Evolutionary conservation across 495 filamentous ascomycete species (phyloP).

Genomic region (Penicillium herquei): DNA sequence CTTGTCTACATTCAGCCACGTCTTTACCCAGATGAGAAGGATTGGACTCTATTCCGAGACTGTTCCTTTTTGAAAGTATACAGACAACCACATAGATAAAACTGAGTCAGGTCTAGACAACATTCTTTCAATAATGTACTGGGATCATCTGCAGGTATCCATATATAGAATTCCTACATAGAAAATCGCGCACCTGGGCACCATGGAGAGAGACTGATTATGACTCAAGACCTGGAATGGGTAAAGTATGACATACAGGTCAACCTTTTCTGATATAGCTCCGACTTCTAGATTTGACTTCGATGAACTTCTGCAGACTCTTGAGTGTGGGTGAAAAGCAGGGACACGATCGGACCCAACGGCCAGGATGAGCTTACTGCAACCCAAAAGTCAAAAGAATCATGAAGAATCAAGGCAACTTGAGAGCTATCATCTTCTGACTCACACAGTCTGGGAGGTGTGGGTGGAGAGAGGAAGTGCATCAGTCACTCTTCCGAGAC

Average conservation of each 20-base stretch:
- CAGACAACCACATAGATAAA: too few relatives aligned
- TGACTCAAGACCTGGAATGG: not conserved
- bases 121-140: too few relatives aligned
- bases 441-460: not conserved
- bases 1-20: too few relatives aligned
- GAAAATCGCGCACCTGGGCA: not conserved
- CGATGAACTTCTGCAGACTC: constrained; percentile 6
- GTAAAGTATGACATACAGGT: too few relatives aligned
- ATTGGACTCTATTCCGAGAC: too few relatives aligned
- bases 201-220: not conserved
- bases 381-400: constrained; percentile 1
- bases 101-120: too few relatives aligned
- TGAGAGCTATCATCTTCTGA: constrained; percentile 5
- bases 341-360: constrained; percentile 3
- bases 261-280: too few relatives aligned
- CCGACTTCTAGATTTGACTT: not conserved
- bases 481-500: constrained; percentile 16
- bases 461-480: constrained; percentile 7
- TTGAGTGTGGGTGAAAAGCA: not conserved
- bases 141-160: not conserved
- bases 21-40: too few relatives aligned
- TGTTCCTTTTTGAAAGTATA: too few relatives aligned
- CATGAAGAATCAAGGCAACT: not conserved
- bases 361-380: constrained; percentile 4
- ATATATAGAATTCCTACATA: not conserved